Percentiles rank a stretch among this genome's conserved stretches.
These are phyloP conservation scores for Phytophthora sansomeana DNA, from an alignment of 352 stramenopile genomes.

Conservation along the genomic window DNA sequence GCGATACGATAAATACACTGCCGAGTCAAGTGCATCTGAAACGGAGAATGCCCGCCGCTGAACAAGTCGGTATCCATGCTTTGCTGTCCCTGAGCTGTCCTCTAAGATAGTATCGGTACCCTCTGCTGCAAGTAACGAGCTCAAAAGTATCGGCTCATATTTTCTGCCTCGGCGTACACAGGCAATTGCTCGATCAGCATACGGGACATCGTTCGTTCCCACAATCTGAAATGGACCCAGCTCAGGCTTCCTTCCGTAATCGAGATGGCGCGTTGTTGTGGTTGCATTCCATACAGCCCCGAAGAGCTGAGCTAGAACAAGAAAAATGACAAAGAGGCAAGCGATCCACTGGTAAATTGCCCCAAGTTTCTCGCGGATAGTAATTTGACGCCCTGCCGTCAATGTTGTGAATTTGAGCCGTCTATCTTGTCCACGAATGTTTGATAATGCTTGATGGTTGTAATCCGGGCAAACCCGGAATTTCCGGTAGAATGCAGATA, in stretches of 20 bases:
- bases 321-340: constrained; percentile 36
- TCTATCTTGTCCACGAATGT: too few species aligned
- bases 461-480: too few species aligned
- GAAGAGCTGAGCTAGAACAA: constrained; percentile 45
- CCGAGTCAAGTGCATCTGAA: constrained; percentile 12
- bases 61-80: constrained; percentile 44
- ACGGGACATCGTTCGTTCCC: constrained; percentile 56
- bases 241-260: constrained; percentile 20
- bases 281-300: constrained; percentile 32
- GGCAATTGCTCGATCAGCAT: constrained; percentile 47
- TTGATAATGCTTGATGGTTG: too few species aligned
- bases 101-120: constrained; percentile 24
- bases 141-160: constrained; percentile 37
- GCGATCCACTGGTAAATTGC: constrained; percentile 40
- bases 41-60: not conserved
- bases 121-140: constrained; percentile 36
- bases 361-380: not conserved
- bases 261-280: not conserved
- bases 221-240: constrained; percentile 23
- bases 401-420: too few species aligned
- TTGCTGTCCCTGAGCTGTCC: constrained; percentile 16
- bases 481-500: too few species aligned
- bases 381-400: too few species aligned
- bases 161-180: constrained; percentile 35
- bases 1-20: not conserved